Base-by-base conservation (phyloP, 2,329 filamentous ascomycete genomes). In the Epichloe typhina region DNA sequence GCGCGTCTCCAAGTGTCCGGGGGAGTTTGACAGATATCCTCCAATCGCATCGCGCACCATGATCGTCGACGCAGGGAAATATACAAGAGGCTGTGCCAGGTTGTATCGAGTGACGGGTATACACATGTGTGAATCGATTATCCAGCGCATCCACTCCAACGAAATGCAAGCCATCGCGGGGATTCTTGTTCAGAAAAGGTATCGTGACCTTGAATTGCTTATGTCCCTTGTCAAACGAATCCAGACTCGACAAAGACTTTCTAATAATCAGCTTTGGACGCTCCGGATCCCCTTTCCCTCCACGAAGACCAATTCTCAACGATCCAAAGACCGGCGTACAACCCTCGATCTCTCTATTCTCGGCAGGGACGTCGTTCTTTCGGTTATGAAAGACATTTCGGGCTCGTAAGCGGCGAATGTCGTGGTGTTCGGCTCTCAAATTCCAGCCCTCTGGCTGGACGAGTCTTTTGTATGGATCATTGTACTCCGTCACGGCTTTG, bases 1-100 rank as follows among this genome's bases (percentile, higher is more conserved):
- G 71, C 12, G 78, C 85, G 69, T 96, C 89, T 5, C 90, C 90
- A 0, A 98, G 72, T 0, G 90, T 95, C 47, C 85, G 80, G 11
- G 88, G 88, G 58, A 84, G 91, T 52, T 84, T 88, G 61, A 98
- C 83, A 2, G 86, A 87, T 47, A 98, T 76, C 52, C 89, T 88
- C 87, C 93, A 98, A 11, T 83, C 82, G 61, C 84, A 91, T 51
- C 88, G 79, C 52, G 86, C 83, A 36, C 82, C 82, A 23, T 85
- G 80, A 62, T 95, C 86, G 63, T 98, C 93, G 49, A 97, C 76
- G 64, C 93, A 97, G 93, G 93, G 93, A 60, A 98, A 98, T 26
- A 97, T 80, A 58, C 84, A 90, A 45, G 83, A 91, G 1, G 88
- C 83, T 17, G 82, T 83, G 33, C 90, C 89, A 0, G 88, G 81